Percentiles rank a stretch among this genome's conserved stretches.
Conservation (phyloP, 2,329 filamentous ascomycete species). For the Volutella citrinella region DNA sequence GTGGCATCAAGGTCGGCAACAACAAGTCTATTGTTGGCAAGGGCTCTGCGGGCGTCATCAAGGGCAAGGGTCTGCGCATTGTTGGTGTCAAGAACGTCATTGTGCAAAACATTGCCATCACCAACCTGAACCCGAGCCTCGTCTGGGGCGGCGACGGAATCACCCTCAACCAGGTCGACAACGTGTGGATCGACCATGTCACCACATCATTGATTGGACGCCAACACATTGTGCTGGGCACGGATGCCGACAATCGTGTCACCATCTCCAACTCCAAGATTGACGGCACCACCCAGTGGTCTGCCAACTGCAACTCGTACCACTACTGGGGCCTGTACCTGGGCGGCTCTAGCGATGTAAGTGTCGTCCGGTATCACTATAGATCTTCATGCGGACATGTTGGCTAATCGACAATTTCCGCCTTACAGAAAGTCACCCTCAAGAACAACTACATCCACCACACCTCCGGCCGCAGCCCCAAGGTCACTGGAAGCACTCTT, state of each 20-base stretch:
- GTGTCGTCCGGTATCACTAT: neutral
- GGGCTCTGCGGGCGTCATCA: conserved; percentile 49
- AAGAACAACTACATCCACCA: conserved; percentile 58
- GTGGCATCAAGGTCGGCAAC: conserved; percentile 47
- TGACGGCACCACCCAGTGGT: conserved; percentile 49
- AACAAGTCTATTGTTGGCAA: conserved; percentile 56
- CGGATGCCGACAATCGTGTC: conserved; percentile 47
- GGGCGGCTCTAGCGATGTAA: conserved; percentile 47
- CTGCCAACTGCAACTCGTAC: conserved; percentile 52
- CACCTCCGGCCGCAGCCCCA: conserved; percentile 53
- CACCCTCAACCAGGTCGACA: conserved; percentile 41
- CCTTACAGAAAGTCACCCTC: conserved; percentile 40
- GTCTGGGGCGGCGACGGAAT: conserved; percentile 58
- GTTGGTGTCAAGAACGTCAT: conserved; percentile 51
- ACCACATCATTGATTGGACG: conserved; percentile 54
- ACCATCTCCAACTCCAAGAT: conserved; percentile 58
- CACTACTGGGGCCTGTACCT: conserved; percentile 59
- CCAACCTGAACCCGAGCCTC: conserved; percentile 51
- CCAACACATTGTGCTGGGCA: conserved; percentile 56
- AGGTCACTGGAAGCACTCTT: conserved; percentile 50
- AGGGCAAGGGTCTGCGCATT: conserved; percentile 51
- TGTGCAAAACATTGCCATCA: conserved; percentile 54
- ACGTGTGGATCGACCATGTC: conserved; percentile 48
- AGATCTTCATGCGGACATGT: neutral
- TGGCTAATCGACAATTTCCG: neutral